These are phyloP conservation scores for Russula sp. DNA, from an alignment of 768 basidiomycete genomes.

Conservation along the genomic window DNA sequence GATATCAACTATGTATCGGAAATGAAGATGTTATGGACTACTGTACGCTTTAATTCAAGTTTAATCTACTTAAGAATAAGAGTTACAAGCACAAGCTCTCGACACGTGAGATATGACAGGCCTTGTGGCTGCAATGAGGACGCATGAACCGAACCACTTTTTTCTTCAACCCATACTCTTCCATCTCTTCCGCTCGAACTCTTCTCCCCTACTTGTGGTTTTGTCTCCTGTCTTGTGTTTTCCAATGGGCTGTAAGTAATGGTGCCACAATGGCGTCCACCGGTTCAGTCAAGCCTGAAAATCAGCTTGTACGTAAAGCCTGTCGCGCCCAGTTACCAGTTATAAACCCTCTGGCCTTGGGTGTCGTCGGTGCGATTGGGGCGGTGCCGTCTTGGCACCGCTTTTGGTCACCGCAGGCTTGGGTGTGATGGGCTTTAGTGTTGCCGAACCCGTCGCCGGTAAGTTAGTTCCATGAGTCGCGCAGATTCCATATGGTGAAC, in stretches of 20 bases:
- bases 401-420: neutral
- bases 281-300: neutral
- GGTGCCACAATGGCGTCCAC: neutral
- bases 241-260: neutral
- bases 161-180: too few species aligned
- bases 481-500: neutral
- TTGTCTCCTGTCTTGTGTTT: too few species aligned
- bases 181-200: too few species aligned
- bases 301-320: neutral
- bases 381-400: neutral
- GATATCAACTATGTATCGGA: too few species aligned
- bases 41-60: too few species aligned
- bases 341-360: neutral
- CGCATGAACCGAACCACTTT: too few species aligned
- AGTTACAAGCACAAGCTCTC: too few species aligned
- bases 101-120: too few species aligned
- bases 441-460: slow-evolving; percentile 12
- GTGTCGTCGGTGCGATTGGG: neutral
- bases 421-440: slow-evolving; percentile 2
- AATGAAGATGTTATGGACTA: too few species aligned
- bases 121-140: too few species aligned
- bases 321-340: neutral
- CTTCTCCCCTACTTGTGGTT: too few species aligned
- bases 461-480: neutral
- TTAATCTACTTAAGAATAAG: too few species aligned